Evolutionary conservation across 768 basidiomycete genomes (phyloP), one percentile per base, ranked within the genome.

Genomic region (Leccinellum albellum): DNA sequence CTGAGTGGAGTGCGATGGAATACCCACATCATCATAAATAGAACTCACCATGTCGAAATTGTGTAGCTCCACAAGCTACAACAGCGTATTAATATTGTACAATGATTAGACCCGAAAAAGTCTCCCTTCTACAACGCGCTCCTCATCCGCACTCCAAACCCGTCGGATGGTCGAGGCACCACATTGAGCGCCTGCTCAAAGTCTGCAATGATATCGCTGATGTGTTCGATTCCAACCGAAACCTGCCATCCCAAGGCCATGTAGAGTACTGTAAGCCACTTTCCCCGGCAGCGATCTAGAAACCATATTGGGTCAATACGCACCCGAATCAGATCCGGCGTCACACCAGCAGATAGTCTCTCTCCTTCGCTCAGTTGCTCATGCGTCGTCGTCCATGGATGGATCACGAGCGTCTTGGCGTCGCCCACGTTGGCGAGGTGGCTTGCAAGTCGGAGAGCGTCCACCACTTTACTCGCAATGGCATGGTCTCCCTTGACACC

Each of bases 351-450:
- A 5, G 68, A 62, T n/a, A 72, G 20, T 63, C 78, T 78, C 65
- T 86, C 85, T 49, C 77, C 74, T 3, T 68, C 69, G 1, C 71
- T 69, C 50, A 86, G 69, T 64, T 86, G 85, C 61, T 80, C 74
- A 61, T 86, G 86, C 5, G 85, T 86, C 45, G 85, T 85, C 14
- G 76, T 73, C 13, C 76, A 76, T 1, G 84, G 83, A 57, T 83
- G 81, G 54, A 87, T 83, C 26, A 84, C 82, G 4, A 86, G 76
- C 10, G 82, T 84, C 72, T 86, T 86, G 23, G 82, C 78, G 47
- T 82, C 81, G 1, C 85, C 87, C 26, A 89, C 85, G 64, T 90
- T 90, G 14, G 87, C 87, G 10, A 90, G 76, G 65, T 89, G 74
- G 64, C 85, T 87, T 15, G 86, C 87, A 7, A 93, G 78, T 64